Evolutionary conservation across 495 filamentous ascomycete genomes (phyloP).

Genomic region (Trichocladium antarcticum): DNA sequence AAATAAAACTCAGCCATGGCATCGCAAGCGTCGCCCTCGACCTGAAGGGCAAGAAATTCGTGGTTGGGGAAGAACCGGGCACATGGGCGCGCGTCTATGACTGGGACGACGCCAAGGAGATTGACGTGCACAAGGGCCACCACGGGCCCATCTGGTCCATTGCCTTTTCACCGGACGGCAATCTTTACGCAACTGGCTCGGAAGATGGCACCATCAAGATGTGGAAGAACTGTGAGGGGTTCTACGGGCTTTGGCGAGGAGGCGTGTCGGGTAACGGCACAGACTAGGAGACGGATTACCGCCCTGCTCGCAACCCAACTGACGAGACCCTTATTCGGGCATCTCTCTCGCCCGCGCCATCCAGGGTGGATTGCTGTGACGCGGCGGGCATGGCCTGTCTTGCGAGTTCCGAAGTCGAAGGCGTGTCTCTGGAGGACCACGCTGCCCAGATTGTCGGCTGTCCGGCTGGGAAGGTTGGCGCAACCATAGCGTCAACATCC

Average conservation of each 20-base stretch:
- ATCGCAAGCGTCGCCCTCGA: conserved; percentile 86
- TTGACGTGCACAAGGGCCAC: conserved; percentile 92
- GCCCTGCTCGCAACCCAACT: conserved; percentile 9
- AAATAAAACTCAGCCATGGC: conserved; percentile 61
- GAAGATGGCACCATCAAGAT: conserved; percentile 97
- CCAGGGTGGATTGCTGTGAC: not conserved
- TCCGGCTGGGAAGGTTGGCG: conserved; percentile 3
- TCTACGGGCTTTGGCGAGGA: conserved; percentile 44
- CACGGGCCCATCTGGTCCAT: conserved; percentile 96
- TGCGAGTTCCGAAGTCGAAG: conserved; percentile 7
- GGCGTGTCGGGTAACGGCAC: conserved; percentile 22
- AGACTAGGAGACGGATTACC: conserved; percentile 21
- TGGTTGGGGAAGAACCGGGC: conserved; percentile 77
- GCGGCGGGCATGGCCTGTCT: not conserved
- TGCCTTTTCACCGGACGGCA: conserved; percentile 87
- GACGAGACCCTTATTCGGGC: conserved; percentile 4
- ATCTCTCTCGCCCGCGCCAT: not conserved
- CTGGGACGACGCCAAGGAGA: conserved; percentile 66
- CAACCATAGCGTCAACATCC: not conserved
- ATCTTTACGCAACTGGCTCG: conserved; percentile 88
- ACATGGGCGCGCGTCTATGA: conserved; percentile 93
- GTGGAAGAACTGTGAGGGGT: conserved; percentile 51
- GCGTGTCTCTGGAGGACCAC: not conserved
- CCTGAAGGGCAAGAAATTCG: conserved; percentile 63
- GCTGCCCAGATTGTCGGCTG: conserved; percentile 9